Evolutionary conservation across 1,284 basidiomycete genomes (phyloP), one percentile per base, ranked within the genome.

Genomic region (Cryptococcus wingfieldii): DNA sequence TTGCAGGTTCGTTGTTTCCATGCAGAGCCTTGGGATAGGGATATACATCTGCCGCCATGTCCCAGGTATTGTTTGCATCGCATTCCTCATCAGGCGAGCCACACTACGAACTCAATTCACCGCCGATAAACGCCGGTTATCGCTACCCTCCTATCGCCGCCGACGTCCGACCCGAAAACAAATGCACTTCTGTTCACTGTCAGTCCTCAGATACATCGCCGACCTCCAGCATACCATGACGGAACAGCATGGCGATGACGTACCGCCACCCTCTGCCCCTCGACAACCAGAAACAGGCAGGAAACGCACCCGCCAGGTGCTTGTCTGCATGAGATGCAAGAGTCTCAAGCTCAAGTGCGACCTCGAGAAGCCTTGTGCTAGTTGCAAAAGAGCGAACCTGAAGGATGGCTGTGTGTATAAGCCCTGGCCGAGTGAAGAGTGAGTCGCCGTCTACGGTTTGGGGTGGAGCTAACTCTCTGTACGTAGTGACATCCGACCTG

Each of bases 271-370:
- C 31, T 34, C 31, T 34, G 10, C 31, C 31, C 31, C 31, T 34
- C 31, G 10, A 8, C 31, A 34, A 10, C 31, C 31, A 34, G 31
- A 34, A 34, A 10, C 31, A 34, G 31, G 31, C 14, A 42, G n/a
- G 23, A 57, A 53, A 38, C n/a, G 55, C 13, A 46, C 47, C 7
- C 37, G 55, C 41, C 50, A 50, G 8, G 47, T 57, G 9, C 28
- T 57, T n/a, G 55, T 57, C 7, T 57, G 55, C 31, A 44, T 41
- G 37, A 16, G 55, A 19, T 57, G 55, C 44, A 57, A 57, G 48
- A 37, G 47, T 27, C 47, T 53, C 18, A 57, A 57, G 18, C 51
- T 50, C 9, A 47, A 43, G 16, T 57, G 55, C 25, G 55, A 57
- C 49, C 31, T 57, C 12, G 42, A 23, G 18, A 53, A n/a, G 45